Percentiles rank a stretch among this genome's conserved stretches.
Conservation (phyloP, 2,329 filamentous ascomycete species). For the Alternaria arborescens region DNA sequence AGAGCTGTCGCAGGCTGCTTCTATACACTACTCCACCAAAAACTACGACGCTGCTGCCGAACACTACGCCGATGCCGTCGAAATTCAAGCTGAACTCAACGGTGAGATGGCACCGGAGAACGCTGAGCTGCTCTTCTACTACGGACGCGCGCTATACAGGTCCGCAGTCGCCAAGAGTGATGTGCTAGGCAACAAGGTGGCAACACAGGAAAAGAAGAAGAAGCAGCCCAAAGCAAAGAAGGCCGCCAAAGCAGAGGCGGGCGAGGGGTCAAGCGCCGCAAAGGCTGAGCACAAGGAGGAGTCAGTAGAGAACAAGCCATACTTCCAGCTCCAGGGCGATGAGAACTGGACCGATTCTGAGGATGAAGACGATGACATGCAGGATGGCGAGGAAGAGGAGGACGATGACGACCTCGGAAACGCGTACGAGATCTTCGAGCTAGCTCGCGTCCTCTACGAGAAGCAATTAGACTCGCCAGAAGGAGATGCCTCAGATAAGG, state of each 20-base stretch:
- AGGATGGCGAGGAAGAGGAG: constrained; percentile 58
- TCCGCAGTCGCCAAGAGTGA: constrained; percentile 94
- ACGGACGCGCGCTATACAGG: constrained; percentile 92
- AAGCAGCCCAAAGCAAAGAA: constrained; percentile 61
- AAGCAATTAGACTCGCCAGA: constrained; percentile 62
- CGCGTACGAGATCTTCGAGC: constrained; percentile 70
- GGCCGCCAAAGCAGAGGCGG: constrained; percentile 51
- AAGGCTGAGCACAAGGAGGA: constrained; percentile 56
- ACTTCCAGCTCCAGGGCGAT: constrained; percentile 93
- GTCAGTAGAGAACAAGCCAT: constrained; percentile 70
- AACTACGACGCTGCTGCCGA: constrained; percentile 88
- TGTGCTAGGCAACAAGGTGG: constrained; percentile 84
- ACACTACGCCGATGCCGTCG: constrained; percentile 85
- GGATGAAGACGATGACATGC: constrained; percentile 70
- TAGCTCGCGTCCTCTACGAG: constrained; percentile 67
- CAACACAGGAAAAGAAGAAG: constrained; percentile 64
- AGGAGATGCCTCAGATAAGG: constrained; percentile 51
- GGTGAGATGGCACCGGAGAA: constrained; percentile 92
- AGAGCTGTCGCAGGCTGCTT: constrained; percentile 81
- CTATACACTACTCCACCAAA: constrained; percentile 86
- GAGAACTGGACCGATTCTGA: constrained; percentile 86
- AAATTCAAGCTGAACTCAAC: constrained; percentile 89
- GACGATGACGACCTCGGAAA: constrained; percentile 70
- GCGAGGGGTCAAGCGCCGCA: constrained; percentile 40
- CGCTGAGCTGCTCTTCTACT: constrained; percentile 91